Evolutionary conservation across 805 yeast species (phyloP), one percentile per base, ranked within the genome.

Genomic region (Candida succiphila): DNA sequence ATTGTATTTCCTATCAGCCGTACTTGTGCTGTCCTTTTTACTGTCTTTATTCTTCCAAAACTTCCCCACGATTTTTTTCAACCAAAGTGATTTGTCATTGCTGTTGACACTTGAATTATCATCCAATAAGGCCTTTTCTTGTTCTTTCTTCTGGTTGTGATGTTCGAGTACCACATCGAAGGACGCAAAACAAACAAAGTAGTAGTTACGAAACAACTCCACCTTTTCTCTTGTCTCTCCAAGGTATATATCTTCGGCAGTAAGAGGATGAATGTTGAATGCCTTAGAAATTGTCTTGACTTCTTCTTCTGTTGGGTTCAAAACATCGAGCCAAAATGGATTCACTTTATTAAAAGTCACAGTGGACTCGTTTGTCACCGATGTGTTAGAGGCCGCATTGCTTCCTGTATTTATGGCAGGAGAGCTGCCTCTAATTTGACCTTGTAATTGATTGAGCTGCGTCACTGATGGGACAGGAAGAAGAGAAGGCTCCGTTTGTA

Each of bases 191-290:
- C 97, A 87, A 21, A 92, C 83, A 45, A 89, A 76, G 54, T 89
- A 92, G 56, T 89, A 89, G 42, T 83, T 83, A 48, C 82, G 79
- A 61, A 89, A 89, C 23, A 92, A 57, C 58, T 89, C 98, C 16
- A 89, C 96, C 51, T 89, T 89, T 54, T 89, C 98, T 43, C 97
- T 73, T 1, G 95, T 82, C 52, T 89, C 98, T 2, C 95, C 95
- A 21, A 88, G 59, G 39, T 83, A 81, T 31, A 89, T 88, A 59
- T 89, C 98, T 52, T 89, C 98, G 0, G 96, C 84, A 1, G 98
- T 89, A 46, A 89, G 69, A 0, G 98, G 98, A 56, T 89, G 98
- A 36, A 89, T 85, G 1, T 94, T 95, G 60, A 89, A 89, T 0
- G 96, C 77, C 48, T 86, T 86, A 19, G 94, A 75, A 12, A 89